Base-by-base conservation (phyloP, 2,329 filamentous ascomycete species). In the Pestalotiopsis sp. region DNA sequence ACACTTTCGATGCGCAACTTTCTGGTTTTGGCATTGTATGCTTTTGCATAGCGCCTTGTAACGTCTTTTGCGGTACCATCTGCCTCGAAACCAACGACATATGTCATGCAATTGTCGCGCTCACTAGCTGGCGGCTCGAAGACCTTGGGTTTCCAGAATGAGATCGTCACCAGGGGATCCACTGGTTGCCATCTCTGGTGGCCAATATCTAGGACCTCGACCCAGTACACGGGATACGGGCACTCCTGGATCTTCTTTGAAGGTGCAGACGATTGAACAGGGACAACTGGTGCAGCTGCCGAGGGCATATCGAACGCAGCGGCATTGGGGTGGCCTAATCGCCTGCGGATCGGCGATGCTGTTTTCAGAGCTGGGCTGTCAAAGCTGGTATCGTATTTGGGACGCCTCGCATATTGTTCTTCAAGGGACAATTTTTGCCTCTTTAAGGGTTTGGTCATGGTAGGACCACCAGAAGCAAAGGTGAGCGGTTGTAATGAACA, bases 141-240 rank as follows among this genome's bases (percentile, higher is more conserved):
- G 61, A 88, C 90, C 38, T 86, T 87, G 0, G 93, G 89, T 69
- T 92, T 94, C 77, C 91, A 93, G 67, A 97, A 89, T 0, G 72
- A 92, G 67, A 88, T 86, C 0, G 95, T 97, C 2, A 96, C 94
- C 0, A 98, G 80, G 0, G 95, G 90, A 77, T 99, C 96, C 49
- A 96, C 89, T 0, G 94, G 88, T 67, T 97, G 88, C 96, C 96
- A 99, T 82, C 94, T 97, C 77, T 98, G 93, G 71, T 94, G 89
- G 0, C 92, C 92, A 66, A 90, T 85, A 71, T 98, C 95, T 72
- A 97, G 93, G 3, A 93, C 91, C 81, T 99, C 96, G 0, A 98
- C 91, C 96, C 96, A 99, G 77, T 94, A 98, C 3, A 98, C 86
- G 0, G 96, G 96, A 74, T 91, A 93, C 0, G 88, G 80, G 0